Percentiles rank a stretch among this genome's conserved stretches.
Conservation (phyloP, 1,284 basidiomycete genomes). For the Tilletia caries region DNA sequence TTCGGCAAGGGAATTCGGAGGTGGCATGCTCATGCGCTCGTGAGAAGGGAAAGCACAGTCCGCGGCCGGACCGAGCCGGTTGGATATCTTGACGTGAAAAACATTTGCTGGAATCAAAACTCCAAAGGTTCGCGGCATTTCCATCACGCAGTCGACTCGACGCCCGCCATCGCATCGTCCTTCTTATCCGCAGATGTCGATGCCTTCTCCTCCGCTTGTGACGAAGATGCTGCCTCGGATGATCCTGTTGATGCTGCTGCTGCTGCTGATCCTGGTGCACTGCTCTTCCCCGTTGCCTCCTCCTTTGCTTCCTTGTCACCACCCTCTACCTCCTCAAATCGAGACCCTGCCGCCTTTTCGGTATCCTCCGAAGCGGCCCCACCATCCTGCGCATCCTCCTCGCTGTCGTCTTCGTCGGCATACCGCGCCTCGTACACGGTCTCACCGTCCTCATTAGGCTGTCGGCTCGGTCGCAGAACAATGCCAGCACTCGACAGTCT, state of each 20-base stretch:
- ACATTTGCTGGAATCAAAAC: too few relatives aligned
- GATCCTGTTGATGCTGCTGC: neutral
- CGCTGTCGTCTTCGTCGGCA: constrained; percentile 36
- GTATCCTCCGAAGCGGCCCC: constrained; percentile 21
- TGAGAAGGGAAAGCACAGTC: too few relatives aligned
- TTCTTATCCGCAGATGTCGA: too few relatives aligned
- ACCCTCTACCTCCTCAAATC: constrained; percentile 20
- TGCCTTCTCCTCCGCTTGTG: neutral
- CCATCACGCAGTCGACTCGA: neutral
- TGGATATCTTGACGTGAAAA: too few relatives aligned
- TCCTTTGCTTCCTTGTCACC: constrained; percentile 4
- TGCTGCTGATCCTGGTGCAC: neutral
- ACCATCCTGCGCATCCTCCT: constrained; percentile 25
- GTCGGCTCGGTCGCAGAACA: constrained; percentile 39
- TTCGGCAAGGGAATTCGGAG: too few relatives aligned
- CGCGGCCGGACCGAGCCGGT: too few relatives aligned
- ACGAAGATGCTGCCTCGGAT: neutral
- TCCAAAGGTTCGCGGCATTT: too few relatives aligned
- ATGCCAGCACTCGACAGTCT: constrained; percentile 42
- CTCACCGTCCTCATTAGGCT: constrained; percentile 38
- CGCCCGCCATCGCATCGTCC: neutral
- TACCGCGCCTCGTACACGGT: constrained; percentile 47
- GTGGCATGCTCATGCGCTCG: too few relatives aligned
- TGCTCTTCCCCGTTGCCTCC: neutral
- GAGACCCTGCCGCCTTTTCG: neutral